A percentile compares a stretch with the other conserved stretches of the same genome.
Evolutionary conservation across 225 moss, liverwort and hornwort species (phyloP).

Genomic region (Physcomitrium patens): DNA sequence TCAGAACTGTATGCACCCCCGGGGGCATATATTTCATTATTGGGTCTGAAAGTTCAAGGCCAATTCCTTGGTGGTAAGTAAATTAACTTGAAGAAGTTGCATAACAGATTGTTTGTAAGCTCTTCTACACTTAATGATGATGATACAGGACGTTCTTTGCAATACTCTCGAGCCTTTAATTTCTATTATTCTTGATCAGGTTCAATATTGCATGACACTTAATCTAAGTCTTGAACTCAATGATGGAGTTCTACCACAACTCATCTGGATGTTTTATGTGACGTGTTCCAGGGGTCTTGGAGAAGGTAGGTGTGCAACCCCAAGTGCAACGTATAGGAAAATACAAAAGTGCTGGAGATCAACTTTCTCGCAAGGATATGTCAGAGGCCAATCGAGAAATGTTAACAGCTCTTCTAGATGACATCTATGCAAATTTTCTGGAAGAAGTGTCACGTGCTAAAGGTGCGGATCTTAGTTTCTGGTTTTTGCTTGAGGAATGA

Average conservation of each 20-base stretch:
- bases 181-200: not conserved
- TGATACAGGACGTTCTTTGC: not conserved
- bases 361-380: slow-evolving; percentile 84
- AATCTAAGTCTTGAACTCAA: not conserved
- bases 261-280: slow-evolving; percentile 23
- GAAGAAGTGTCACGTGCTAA: slow-evolving; percentile 72
- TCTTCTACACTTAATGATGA: slow-evolving; percentile 17
- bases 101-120: not conserved
- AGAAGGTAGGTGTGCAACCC: slow-evolving; percentile 93
- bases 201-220: slow-evolving; percentile 3
- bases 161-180: not conserved
- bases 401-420: slow-evolving; percentile 91
- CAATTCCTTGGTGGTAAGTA: slow-evolving; percentile 91
- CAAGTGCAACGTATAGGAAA: slow-evolving; percentile 96
- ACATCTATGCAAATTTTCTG: slow-evolving; percentile 82
- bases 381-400: slow-evolving; percentile 97
- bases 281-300: slow-evolving; percentile 72
- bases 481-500: slow-evolving; percentile 3
- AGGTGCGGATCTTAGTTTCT: slow-evolving; percentile 46
- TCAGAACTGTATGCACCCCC: slow-evolving; percentile 87
- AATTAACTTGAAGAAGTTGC: too few species aligned
- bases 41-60: slow-evolving; percentile 96
- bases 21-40: slow-evolving; percentile 89
- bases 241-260: not conserved
- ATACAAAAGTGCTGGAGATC: slow-evolving; percentile 94